Conservation (phyloP, 2,329 filamentous ascomycete genomes). For the Claviceps lovelessii region DNA sequence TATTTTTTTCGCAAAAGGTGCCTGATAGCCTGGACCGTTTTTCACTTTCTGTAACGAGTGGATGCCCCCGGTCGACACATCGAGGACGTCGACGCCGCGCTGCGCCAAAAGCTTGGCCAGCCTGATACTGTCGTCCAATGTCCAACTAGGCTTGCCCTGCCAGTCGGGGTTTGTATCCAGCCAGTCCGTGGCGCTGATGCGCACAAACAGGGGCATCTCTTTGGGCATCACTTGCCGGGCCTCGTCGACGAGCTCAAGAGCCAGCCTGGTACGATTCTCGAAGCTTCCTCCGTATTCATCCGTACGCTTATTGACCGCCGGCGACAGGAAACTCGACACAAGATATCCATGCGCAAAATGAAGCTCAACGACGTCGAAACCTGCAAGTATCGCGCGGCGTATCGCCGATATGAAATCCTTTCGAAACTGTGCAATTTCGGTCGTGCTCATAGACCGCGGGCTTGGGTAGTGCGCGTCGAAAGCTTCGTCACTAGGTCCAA, state of each 20-base stretch:
- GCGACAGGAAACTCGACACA: conserved; percentile 41
- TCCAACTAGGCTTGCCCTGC: not conserved
- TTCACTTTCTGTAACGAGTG: conserved; percentile 41
- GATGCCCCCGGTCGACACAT: conserved; percentile 67
- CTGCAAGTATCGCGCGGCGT: conserved; percentile 42
- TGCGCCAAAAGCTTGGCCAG: conserved; percentile 58
- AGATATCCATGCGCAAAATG: conserved; percentile 44
- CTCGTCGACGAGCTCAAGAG: conserved; percentile 42
- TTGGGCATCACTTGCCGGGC: conserved; percentile 49
- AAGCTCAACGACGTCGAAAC: conserved; percentile 25
- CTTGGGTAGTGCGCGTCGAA: conserved; percentile 41
- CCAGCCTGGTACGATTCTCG: conserved; percentile 35
- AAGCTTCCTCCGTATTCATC: conserved; percentile 36
- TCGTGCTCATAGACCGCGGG: conserved; percentile 46
- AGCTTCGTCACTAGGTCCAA: conserved; percentile 35
- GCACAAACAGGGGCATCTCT: conserved; percentile 55
- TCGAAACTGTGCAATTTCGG: conserved; percentile 50
- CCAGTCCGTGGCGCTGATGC: conserved; percentile 64
- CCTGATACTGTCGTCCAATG: conserved; percentile 29
- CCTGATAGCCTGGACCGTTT: conserved; percentile 53
- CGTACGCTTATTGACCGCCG: conserved; percentile 31
- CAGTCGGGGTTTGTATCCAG: conserved; percentile 30
- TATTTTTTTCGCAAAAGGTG: conserved; percentile 52
- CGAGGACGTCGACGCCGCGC: conserved; percentile 66
- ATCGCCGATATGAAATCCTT: conserved; percentile 38